Percentiles rank a stretch among this genome's conserved stretches.
Conservation (phyloP, 768 basidiomycete genomes). For the Kwoniella shandongensis region DNA sequence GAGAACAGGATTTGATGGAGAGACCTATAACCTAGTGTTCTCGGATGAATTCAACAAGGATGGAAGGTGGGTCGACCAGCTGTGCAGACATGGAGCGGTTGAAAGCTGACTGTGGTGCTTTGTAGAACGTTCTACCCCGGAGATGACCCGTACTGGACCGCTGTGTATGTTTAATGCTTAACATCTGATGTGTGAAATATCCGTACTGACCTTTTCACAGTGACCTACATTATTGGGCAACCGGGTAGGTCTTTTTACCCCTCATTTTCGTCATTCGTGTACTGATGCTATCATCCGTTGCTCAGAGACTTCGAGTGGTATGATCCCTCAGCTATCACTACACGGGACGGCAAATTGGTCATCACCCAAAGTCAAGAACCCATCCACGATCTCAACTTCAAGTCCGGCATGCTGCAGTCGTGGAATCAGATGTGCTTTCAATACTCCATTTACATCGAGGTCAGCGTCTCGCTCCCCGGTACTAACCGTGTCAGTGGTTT, state of each 20-base stretch:
- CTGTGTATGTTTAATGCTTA: slow-evolving; percentile 53
- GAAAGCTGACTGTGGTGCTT: not conserved
- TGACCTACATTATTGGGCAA: slow-evolving; percentile 76
- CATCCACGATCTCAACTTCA: slow-evolving; percentile 78
- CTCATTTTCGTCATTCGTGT: not conserved
- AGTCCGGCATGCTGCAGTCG: slow-evolving; percentile 62
- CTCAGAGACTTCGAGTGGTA: slow-evolving; percentile 71
- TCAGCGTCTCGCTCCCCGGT: slow-evolving; percentile 47
- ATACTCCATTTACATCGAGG: slow-evolving; percentile 78
- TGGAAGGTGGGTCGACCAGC: slow-evolving; percentile 52
- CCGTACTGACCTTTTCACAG: not conserved
- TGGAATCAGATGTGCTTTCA: slow-evolving; percentile 98
- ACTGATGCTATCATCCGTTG: slow-evolving; percentile 1
- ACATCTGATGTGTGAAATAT: not conserved
- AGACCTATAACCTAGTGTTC: slow-evolving; percentile 77
- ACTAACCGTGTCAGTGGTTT: slow-evolving; percentile 43
- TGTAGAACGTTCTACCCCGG: slow-evolving; percentile 56
- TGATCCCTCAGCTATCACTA: slow-evolving; percentile 58
- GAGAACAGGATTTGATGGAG: slow-evolving; percentile 73
- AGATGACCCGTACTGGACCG: slow-evolving; percentile 85
- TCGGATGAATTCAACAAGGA: slow-evolving; percentile 79
- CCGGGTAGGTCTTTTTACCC: slow-evolving; percentile 45
- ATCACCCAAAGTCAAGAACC: slow-evolving; percentile 72
- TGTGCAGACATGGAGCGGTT: not conserved
- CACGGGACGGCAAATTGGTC: slow-evolving; percentile 71